Percentiles rank a stretch among this genome's conserved stretches.
phyloP scores from a whole-genome alignment of 2,329 filamentous ascomycete species.

The Fusarium miscanthi region DNA sequence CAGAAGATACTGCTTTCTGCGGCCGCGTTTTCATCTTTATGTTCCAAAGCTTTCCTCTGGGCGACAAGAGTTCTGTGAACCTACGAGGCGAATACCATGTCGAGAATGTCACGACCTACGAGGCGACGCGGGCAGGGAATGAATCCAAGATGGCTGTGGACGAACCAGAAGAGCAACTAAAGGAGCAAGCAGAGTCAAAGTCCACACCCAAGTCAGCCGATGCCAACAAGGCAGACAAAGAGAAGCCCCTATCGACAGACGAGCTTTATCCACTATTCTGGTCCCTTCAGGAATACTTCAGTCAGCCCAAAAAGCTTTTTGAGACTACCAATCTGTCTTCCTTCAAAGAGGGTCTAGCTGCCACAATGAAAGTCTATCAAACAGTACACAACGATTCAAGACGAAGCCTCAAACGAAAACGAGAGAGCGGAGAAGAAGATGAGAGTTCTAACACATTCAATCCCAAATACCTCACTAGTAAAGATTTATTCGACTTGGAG shows the following conservation, averaged over 20 bases:
- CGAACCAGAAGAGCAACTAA: constrained; percentile 54
- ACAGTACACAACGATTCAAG: constrained; percentile 71
- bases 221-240: constrained; percentile 58
- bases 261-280: constrained; percentile 92
- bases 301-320: constrained; percentile 87
- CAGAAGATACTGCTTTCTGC: constrained; percentile 97
- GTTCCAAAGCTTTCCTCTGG: constrained; percentile 96
- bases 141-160: constrained; percentile 73
- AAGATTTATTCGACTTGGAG: constrained; percentile 95
- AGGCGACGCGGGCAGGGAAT: constrained; percentile 54
- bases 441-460: constrained; percentile 73
- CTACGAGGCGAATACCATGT: constrained; percentile 94
- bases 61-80: constrained; percentile 97
- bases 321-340: constrained; percentile 76
- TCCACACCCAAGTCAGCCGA: constrained; percentile 55
- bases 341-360: constrained; percentile 82
- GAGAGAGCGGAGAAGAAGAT: constrained; percentile 64
- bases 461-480: constrained; percentile 97
- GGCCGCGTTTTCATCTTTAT: constrained; percentile 98
- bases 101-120: constrained; percentile 91
- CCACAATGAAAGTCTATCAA: constrained; percentile 68
- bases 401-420: constrained; percentile 77
- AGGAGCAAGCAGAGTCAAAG: constrained; percentile 48
- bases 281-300: constrained; percentile 92
- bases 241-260: constrained; percentile 70